Conservation (phyloP, 371 early-diverging fungal genomes). For the Mucor piriformis region DNA sequence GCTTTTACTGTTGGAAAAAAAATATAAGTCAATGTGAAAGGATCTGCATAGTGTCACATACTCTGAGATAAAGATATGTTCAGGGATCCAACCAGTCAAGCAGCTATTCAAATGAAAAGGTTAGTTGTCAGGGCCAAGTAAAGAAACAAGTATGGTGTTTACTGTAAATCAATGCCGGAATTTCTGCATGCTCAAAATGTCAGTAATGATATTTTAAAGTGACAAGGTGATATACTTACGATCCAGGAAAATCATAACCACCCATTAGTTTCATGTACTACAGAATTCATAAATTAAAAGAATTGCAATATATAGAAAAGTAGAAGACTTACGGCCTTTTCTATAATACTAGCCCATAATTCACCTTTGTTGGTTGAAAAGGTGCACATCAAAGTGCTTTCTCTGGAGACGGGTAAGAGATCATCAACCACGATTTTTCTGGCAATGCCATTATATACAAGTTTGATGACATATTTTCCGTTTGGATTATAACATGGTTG, state of each 20-base stretch:
- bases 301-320: background rate
- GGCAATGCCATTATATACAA: slow-evolving; percentile 84
- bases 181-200: slow-evolving; percentile 48
- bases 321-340: slow-evolving; percentile 71
- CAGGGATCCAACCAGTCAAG: slow-evolving; percentile 93
- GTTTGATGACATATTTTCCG: slow-evolving; percentile 86
- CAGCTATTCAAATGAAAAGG: slow-evolving; percentile 43
- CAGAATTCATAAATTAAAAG: background rate
- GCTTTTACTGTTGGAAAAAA: slow-evolving; percentile 38
- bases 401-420: slow-evolving; percentile 76
- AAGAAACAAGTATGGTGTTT: slow-evolving; percentile 24
- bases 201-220: slow-evolving; percentile 4
- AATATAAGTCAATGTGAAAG: background rate
- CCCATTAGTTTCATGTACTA: slow-evolving; percentile 92
- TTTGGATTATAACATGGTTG: slow-evolving; percentile 82
- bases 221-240: slow-evolving; percentile 50
- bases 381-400: slow-evolving; percentile 82
- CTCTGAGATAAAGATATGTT: slow-evolving; percentile 85
- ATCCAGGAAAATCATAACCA: slow-evolving; percentile 93
- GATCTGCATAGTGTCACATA: slow-evolving; percentile 6
- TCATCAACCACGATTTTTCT: slow-evolving; percentile 93
- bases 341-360: slow-evolving; percentile 87
- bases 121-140: background rate
- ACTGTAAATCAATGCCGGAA: slow-evolving; percentile 88
- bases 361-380: slow-evolving; percentile 78